Conservation (phyloP, 208 protist species). For the Tritrichomonas musculus region DNA sequence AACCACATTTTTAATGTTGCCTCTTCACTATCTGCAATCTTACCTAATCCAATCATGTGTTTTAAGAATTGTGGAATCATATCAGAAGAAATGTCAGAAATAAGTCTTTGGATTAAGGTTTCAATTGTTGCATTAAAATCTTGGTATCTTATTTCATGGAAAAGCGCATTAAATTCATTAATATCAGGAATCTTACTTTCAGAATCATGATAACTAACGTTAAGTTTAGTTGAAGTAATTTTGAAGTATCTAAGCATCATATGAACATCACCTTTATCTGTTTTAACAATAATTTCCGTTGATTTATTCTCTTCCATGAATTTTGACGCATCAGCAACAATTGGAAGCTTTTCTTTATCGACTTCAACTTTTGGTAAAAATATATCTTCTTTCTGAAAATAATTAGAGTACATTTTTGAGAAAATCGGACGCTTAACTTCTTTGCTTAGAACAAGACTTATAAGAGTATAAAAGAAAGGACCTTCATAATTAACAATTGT, state of each 20-base stretch:
- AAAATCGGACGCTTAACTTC: background rate
- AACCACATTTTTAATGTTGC: background rate
- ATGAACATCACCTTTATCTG: background rate
- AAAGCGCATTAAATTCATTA: background rate
- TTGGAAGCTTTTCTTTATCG: background rate
- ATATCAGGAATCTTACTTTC: background rate
- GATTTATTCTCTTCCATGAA: background rate
- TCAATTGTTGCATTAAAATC: background rate
- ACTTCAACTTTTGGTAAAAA: background rate
- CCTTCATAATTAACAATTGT: background rate
- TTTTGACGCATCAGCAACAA: background rate
- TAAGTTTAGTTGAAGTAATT: background rate
- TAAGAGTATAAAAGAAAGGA: background rate
- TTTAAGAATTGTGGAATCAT: constrained; percentile 29
- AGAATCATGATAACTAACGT: background rate
- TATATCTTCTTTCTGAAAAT: background rate
- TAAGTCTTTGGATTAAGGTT: background rate
- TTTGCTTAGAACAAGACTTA: too few species aligned
- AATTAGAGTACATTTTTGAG: background rate
- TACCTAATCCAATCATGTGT: constrained; percentile 3
- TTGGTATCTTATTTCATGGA: constrained; percentile 4
- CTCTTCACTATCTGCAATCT: background rate
- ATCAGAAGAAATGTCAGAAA: background rate
- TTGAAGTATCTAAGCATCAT: constrained; percentile 19
- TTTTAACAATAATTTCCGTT: background rate